Percentiles rank a stretch among this genome's conserved stretches.
Evolutionary conservation across 306 rosid genomes (phyloP).

Genomic region (Adenanthera pavonina): DNA sequence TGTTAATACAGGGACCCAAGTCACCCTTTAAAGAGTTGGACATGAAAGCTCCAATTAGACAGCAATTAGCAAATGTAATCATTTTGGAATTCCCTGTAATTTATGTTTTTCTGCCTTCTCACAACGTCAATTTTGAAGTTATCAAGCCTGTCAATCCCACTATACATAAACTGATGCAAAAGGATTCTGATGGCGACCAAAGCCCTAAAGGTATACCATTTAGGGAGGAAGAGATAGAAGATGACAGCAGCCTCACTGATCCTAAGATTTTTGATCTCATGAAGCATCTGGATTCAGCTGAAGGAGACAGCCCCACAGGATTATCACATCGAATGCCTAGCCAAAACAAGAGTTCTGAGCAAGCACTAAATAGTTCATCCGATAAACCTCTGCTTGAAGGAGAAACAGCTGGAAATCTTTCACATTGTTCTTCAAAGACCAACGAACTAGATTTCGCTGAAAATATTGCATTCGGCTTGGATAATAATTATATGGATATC

Average conservation of each 20-base stretch:
- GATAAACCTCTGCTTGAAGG: constrained; percentile 45
- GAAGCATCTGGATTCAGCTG: constrained; percentile 53
- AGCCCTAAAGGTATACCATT: constrained; percentile 57
- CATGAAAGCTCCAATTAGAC: constrained; percentile 68
- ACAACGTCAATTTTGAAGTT: constrained; percentile 64
- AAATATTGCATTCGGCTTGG: constrained; percentile 60
- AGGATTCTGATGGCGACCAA: constrained; percentile 42
- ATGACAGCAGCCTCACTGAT: constrained; percentile 45
- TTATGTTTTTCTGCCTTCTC: constrained; percentile 73
- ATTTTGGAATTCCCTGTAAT: constrained; percentile 89
- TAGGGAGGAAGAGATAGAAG: constrained; percentile 82
- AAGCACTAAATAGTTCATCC: constrained; percentile 39
- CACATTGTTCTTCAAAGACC: constrained; percentile 35
- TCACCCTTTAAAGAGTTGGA: constrained; percentile 78
- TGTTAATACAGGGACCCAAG: constrained; percentile 59
- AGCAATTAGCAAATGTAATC: constrained; percentile 62
- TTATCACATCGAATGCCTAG: constrained; percentile 33
- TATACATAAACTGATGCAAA: constrained; percentile 45
- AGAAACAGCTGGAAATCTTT: constrained; percentile 42
- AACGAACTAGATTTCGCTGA: constrained; percentile 44
- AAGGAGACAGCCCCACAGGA: too few species aligned
- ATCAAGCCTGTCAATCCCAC: constrained; percentile 47
- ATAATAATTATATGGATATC: constrained; percentile 61
- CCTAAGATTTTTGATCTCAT: constrained; percentile 63
- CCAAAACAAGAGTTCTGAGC: constrained; percentile 38